phyloP scores from a whole-genome alignment of 2,329 filamentous ascomycete species.

The Blastomyces parvus region DNA sequence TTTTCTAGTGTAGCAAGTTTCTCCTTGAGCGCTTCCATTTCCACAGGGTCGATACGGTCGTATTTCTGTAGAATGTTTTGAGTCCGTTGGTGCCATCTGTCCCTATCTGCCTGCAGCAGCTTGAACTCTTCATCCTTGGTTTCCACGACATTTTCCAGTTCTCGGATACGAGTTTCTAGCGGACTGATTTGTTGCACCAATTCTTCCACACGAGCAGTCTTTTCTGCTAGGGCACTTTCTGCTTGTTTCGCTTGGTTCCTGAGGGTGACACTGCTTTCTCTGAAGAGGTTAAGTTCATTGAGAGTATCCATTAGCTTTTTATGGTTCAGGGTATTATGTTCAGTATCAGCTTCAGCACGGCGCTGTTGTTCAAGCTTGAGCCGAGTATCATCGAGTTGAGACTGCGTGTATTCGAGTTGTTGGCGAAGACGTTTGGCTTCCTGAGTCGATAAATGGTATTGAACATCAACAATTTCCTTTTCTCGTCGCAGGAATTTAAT shows the following conservation, averaged over 20 bases:
- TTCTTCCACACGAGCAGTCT: conserved; percentile 63
- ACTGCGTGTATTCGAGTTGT: conserved; percentile 76
- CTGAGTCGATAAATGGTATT: conserved; percentile 79
- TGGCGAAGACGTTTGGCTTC: conserved; percentile 83
- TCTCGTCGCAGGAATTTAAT: conserved; percentile 86
- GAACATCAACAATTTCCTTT: conserved; percentile 97
- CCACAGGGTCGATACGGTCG: conserved; percentile 85
- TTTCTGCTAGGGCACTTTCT: conserved; percentile 65
- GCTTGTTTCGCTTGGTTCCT: conserved; percentile 76
- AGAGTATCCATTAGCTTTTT: conserved; percentile 90
- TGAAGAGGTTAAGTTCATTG: conserved; percentile 89
- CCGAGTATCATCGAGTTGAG: conserved; percentile 78
- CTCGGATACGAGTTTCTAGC: conserved; percentile 66
- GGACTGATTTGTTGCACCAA: conserved; percentile 69
- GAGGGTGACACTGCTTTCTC: conserved; percentile 86
- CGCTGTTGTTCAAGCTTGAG: conserved; percentile 88
- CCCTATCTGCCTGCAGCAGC: conserved; percentile 80
- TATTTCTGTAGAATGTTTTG: conserved; percentile 95
- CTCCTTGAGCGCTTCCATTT: conserved; percentile 80
- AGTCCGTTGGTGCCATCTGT: conserved; percentile 90
- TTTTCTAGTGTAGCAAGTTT: conserved; percentile 57
- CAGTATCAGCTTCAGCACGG: conserved; percentile 61
- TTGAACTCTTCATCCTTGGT: conserved; percentile 82
- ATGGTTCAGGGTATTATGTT: conserved; percentile 65
- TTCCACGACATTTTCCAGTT: conserved; percentile 70